Conservation (phyloP, 2,329 filamentous ascomycete genomes). For the Moelleriella libera region DNA sequence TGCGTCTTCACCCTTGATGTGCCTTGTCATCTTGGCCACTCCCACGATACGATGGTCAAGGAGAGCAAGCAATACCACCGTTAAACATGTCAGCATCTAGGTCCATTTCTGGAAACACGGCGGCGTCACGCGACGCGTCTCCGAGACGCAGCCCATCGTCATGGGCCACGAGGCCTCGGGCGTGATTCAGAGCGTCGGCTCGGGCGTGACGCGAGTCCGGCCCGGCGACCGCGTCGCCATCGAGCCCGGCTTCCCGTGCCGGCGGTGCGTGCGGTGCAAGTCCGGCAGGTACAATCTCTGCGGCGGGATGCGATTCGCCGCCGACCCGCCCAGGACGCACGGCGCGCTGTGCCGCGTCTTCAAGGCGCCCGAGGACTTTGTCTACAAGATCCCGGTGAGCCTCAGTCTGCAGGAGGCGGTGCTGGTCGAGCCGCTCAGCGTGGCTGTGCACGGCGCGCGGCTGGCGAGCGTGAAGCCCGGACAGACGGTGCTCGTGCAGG, state of each 20-base stretch:
- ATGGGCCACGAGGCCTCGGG: slow-evolving; percentile 44
- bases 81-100: no score
- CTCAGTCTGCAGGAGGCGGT: slow-evolving; percentile 36
- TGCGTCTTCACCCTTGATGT: no score
- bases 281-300: slow-evolving; percentile 71
- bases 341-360: slow-evolving; percentile 72
- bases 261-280: slow-evolving; percentile 57
- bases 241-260: slow-evolving; percentile 70
- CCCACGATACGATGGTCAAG: background rate
- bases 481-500: slow-evolving; percentile 12
- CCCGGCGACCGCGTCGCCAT: slow-evolving; percentile 64
- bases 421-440: slow-evolving; percentile 34
- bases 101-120: slow-evolving; percentile 7
- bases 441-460: slow-evolving; percentile 32
- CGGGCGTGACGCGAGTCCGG: slow-evolving; percentile 41
- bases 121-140: slow-evolving; percentile 2
- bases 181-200: slow-evolving; percentile 51
- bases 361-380: slow-evolving; percentile 62
- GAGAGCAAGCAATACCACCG: background rate
- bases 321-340: slow-evolving; percentile 58
- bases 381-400: slow-evolving; percentile 60
- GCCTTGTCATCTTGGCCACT: no score
- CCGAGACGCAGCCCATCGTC: slow-evolving; percentile 20
- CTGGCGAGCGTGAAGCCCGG: slow-evolving; percentile 7
- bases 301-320: slow-evolving; percentile 64